A percentile compares a stretch with the other conserved stretches of the same genome.
Evolutionary conservation across 2,329 filamentous ascomycete genomes (phyloP).

Genomic region (Ophiostoma sp.): DNA sequence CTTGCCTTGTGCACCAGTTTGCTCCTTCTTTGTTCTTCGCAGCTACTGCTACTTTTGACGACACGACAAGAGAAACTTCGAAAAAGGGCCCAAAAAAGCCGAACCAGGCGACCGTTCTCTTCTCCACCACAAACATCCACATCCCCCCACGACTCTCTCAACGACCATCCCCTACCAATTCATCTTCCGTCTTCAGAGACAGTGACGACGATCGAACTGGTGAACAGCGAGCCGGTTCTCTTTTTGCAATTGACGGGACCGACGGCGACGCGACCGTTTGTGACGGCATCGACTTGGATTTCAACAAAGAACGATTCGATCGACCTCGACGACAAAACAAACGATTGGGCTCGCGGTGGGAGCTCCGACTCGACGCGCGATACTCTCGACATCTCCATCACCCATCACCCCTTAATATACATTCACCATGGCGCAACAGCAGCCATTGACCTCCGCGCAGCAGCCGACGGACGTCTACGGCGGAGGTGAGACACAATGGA

Average conservation of each 20-base stretch:
- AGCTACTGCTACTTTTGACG: background rate
- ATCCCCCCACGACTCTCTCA: background rate
- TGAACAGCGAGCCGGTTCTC: background rate
- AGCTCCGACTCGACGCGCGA: background rate
- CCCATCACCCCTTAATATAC: background rate
- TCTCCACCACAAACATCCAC: background rate
- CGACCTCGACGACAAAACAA: background rate
- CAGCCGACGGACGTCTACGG: conserved; percentile 65
- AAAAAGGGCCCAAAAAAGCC: conserved; percentile 11
- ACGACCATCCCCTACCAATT: background rate
- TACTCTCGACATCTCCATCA: background rate
- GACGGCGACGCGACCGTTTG: conserved; percentile 12
- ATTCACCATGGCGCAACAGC: conserved; percentile 55
- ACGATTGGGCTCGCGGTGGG: background rate
- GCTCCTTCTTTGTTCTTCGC: background rate
- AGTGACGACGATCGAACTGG: background rate
- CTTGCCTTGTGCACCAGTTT: background rate
- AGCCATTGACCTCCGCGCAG: conserved; percentile 53
- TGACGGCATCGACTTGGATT: conserved; percentile 7
- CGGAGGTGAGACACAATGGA: conserved; percentile 48
- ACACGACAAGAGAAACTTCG: conserved; percentile 21
- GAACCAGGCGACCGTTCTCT: background rate
- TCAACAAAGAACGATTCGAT: background rate
- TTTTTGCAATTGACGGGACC: conserved; percentile 1
- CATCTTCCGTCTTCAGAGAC: background rate